Evolutionary conservation across 768 basidiomycete genomes (phyloP), one percentile per base, ranked within the genome.

Genomic region (Arthromyces matolae): DNA sequence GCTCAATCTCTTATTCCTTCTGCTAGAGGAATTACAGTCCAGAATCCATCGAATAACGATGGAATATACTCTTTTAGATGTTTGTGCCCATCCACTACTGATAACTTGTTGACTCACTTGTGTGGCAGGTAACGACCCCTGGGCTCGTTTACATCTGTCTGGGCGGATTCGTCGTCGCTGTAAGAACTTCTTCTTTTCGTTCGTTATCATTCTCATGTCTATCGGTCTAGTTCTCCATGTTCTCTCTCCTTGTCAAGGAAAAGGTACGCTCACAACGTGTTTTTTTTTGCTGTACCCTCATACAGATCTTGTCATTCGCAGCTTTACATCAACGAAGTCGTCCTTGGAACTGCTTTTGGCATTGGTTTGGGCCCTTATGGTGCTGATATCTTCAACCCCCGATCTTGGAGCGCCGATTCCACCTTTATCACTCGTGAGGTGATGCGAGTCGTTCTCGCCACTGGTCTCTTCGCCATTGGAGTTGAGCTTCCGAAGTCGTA

Each of bases 381-480:
- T 39, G 79, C 81, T 23, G 75, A 78, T 28, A 68, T 86, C 7
- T 89, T 94, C 64, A 69, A 92, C 56, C 93, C 93, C 5, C 76
- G 86, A 3, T 71, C 73, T 3, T 96, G 93, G 93, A 78, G 77
- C 18, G 24, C 34, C 7, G 29, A 48, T 2, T 42, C 53, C 13
- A 52, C 33, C 4, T 47, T 70, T 3, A 79, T 99, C 49, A 97
- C 94, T 1, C 76, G 91, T 16, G 60, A 61, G 43, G 38, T 59
- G 14, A 54, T 40, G n/a, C 56, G 56, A 8, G 49, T 61, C 18
- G 88, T 96, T 41, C 86, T 99, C 36, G 94, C 86, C 3, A 85
- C 89, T 1, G 90, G 92, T 22, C 80, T 98, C 1, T 99, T 99
- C 58, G 89, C 94, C 6, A 91, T 97, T 25, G 95, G 95, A 2